Evolutionary conservation across 352 stramenopile genomes (phyloP), one percentile per base, ranked within the genome.

Genomic region (Pythium rhizo-oryzae): DNA sequence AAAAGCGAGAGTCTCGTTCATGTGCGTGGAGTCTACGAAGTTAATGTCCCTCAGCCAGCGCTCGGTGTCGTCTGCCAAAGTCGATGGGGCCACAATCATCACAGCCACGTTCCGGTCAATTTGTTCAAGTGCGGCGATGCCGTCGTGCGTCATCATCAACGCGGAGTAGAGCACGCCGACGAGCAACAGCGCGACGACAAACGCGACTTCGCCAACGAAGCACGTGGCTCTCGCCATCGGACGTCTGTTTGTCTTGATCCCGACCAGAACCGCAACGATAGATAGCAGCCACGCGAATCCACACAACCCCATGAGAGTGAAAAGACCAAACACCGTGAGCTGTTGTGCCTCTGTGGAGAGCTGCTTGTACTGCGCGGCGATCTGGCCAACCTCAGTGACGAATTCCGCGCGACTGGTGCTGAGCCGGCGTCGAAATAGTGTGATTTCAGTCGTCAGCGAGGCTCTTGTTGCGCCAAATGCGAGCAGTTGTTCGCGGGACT

Each of bases 141-240:
- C 79, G 57, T 93, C 83, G 30, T 81, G 71, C 0, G 74, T 63
- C 74, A 88, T 85, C 43, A 77, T 69, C 41, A 67, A 73, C 15
- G 80, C 58, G 0, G 79, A 76, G 61, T 88, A 91, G 6, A 90
- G 58, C 2, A 87, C 69, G 6, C 85, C 85, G 0, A 67, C 75
- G 5, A 89, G 30, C 44, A 87, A 25, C 15, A 90, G 53, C 0
- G 81, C 79, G 24, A 85, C 9, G 2, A 88, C 18, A 33, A 75
- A 70, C 4, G 81, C 69, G 5, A 91, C 19, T 54, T 90, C 77
- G 0, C 67, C 69, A 12, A 89, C 58, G 24, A 79, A 87, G 65
- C 80, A 90, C 2, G 81, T 69, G 11, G 62, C 55, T 9, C 80
- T 72, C 1, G 71, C 65, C 5, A 84, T 11, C 1, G 59, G 59